Base-by-base conservation (phyloP, 257 asterid species). In the Solanum ossicruentum region DNA sequence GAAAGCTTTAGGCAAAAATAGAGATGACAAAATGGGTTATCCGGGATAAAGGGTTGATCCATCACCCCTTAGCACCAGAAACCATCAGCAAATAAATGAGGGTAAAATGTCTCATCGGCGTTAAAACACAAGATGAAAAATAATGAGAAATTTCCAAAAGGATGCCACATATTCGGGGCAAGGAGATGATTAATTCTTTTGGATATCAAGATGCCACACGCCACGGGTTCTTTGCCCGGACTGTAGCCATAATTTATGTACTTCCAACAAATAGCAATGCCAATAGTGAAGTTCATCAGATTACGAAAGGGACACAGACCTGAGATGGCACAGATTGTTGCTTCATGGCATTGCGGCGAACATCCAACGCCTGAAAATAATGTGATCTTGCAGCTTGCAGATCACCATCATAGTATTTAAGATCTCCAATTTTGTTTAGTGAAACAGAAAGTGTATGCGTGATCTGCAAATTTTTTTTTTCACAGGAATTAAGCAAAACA, bases 391-490 rank as follows among this genome's bases (percentile, higher is more conserved):
- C 90, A 75, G 94, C 95, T 89, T 90, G 92, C 73, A 97, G 88
- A 90, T 95, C 98, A 84, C 93, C 98, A 41, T 86, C 98, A 80
- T 97, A 93, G 88, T 94, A 97, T 89, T 92, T 93, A 61, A 95
- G 92, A 86, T 97, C 99, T 85, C 99, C 99, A 88, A 97, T 95
- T 90, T 97, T 97, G 87, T 95, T 97, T 32, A 94, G 93, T 1
- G 98, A 95, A 57, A 95, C 97, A 16, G 99, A 95, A 80, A 95
- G 98, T n/a, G 99, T 93, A 85, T 97, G 99, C 51, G 92, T 93
- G 80, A 93, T 91, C 98, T 93, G 92, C 89, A 88, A 72, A 12
- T 55, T 61, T 18, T 43, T 75, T 85, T 32, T 32, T 32, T 32
- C 0, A 0, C 12, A 47, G 58, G 58, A 21, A 47, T 73, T 73